These are phyloP conservation scores for Ophiostoma triangulosporum DNA, from an alignment of 2,329 filamentous ascomycete genomes.

Conservation along the genomic window DNA sequence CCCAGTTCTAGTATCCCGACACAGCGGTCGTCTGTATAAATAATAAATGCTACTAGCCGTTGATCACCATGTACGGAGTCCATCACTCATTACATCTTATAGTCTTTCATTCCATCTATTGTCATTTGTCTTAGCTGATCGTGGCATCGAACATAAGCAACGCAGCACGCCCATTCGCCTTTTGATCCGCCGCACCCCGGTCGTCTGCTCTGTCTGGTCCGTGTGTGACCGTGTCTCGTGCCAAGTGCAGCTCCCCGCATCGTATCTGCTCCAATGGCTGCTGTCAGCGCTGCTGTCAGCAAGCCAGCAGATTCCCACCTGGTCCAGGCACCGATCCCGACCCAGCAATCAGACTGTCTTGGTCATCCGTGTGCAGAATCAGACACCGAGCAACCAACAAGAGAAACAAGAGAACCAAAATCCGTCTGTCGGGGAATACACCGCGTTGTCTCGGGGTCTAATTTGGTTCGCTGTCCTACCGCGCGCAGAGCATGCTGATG, in stretches of 20 bases:
- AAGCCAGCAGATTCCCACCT: background rate
- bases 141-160: too few species aligned
- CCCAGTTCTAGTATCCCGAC: background rate
- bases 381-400: background rate
- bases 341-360: background rate
- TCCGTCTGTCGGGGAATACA: background rate
- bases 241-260: background rate
- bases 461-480: background rate
- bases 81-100: too few species aligned
- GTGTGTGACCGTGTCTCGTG: too few species aligned
- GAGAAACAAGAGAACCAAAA: background rate
- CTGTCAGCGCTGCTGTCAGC: background rate
- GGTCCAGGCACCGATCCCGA: background rate
- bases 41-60: too few species aligned
- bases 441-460: conserved; percentile 1
- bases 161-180: too few species aligned
- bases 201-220: too few species aligned
- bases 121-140: too few species aligned
- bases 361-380: background rate
- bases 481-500: too few species aligned
- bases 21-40: too few species aligned
- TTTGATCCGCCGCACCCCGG: too few species aligned
- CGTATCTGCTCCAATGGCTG: background rate
- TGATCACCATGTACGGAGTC: too few species aligned
- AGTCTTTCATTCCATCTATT: too few species aligned